Conservation (phyloP, 306 rosid species). For the Fragaria iinumae region DNA sequence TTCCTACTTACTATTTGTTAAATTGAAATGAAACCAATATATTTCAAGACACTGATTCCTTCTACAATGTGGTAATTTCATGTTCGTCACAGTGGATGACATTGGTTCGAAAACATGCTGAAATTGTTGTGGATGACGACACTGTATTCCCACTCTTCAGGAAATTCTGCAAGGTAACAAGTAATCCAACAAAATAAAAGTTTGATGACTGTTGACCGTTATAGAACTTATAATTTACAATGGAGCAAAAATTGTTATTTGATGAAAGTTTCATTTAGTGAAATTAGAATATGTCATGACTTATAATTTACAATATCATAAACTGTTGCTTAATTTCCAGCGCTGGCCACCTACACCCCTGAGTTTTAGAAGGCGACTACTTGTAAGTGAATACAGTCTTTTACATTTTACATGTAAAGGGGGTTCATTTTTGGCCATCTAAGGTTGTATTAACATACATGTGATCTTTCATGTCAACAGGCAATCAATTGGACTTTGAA, state of each 20-base stretch:
- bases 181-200: not conserved
- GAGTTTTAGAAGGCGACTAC: not conserved
- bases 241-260: not conserved
- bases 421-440: not conserved
- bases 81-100: slow-evolving; percentile 30
- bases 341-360: slow-evolving; percentile 18
- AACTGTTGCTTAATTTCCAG: slow-evolving; percentile 17
- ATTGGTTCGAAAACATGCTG: slow-evolving; percentile 36
- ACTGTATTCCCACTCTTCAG: slow-evolving; percentile 25
- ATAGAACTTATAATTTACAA: not conserved
- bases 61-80: slow-evolving; percentile 3
- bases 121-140: slow-evolving; percentile 25
- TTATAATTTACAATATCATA: not conserved
- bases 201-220: not conserved
- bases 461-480: not conserved
- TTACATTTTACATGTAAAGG: slow-evolving; percentile 1
- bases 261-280: not conserved
- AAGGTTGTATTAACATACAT: not conserved
- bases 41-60: not conserved
- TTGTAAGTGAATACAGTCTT: slow-evolving; percentile 19
- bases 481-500: not conserved
- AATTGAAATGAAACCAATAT: not conserved
- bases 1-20: not conserved
- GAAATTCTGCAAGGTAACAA: slow-evolving; percentile 33
- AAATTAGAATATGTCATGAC: not conserved